These are phyloP conservation scores for Ogataea wickerhamii DNA, from an alignment of 805 yeast species.

Conservation along the genomic window DNA sequence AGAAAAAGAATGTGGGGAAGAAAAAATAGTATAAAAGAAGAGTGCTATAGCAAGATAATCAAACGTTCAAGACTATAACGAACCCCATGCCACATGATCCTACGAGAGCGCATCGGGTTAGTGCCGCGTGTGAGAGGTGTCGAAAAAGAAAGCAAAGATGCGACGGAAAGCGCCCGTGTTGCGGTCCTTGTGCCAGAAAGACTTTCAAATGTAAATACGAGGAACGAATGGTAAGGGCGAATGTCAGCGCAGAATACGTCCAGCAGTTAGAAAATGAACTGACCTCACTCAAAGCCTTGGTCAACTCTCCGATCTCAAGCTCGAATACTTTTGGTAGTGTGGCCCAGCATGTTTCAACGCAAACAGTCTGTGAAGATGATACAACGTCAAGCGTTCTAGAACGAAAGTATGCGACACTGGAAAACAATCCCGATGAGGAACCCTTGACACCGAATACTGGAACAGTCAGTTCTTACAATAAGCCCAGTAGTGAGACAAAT, in stretches of 20 bases:
- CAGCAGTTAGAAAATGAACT: constrained; percentile 2
- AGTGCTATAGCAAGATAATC: too few species aligned
- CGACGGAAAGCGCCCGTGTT: constrained; percentile 2
- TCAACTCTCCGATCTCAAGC: background rate
- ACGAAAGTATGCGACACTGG: background rate
- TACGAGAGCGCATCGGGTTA: background rate
- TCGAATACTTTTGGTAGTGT: background rate
- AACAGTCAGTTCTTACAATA: background rate
- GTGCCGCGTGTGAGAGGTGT: constrained; percentile 4
- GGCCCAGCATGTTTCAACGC: background rate
- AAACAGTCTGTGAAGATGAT: background rate
- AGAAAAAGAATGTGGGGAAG: too few species aligned
- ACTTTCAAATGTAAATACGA: constrained; percentile 1
- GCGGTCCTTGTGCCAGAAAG: constrained; percentile 1
- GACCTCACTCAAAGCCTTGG: background rate
- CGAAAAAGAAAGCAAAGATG: constrained; percentile 3
- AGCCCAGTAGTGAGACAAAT: background rate
- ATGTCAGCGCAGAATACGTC: constrained; percentile 3
- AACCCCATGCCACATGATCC: background rate
- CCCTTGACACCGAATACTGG: background rate
- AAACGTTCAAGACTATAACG: too few species aligned
- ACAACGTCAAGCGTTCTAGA: background rate
- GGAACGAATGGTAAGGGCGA: constrained; percentile 1
- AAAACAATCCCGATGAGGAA: background rate
- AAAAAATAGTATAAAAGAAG: too few species aligned